Percentiles rank a stretch among this genome's conserved stretches.
Conservation (phyloP, 345 rosid genomes). For the Abelmoschus esculentus region DNA sequence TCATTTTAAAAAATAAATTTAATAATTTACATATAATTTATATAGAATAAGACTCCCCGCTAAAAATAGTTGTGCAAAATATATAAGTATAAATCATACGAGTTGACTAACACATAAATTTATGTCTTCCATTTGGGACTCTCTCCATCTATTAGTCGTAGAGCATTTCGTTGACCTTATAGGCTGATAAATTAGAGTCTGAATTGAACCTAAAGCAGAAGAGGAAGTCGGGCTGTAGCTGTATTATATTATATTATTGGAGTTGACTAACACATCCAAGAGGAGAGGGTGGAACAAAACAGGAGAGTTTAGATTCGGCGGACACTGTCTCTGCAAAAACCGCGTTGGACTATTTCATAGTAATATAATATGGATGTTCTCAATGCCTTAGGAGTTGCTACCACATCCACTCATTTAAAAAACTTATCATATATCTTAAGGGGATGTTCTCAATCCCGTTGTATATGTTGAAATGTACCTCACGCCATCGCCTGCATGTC, state of each 20-base stretch:
- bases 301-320: neutral
- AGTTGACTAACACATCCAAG: neutral
- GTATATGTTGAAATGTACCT: neutral
- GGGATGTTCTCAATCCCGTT: no score
- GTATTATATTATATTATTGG: neutral
- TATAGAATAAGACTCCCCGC: no score
- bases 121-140: neutral
- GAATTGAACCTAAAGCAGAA: neutral
- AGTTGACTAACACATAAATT: no score
- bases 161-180: neutral
- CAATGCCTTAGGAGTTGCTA: neutral
- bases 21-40: no score
- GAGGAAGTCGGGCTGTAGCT: neutral
- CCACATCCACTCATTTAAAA: neutral
- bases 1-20: no score
- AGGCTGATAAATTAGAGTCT: neutral
- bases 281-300: neutral
- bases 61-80: no score
- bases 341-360: neutral
- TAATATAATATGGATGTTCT: neutral
- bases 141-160: neutral
- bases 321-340: neutral
- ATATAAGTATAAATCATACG: no score
- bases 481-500: constrained; percentile 11
- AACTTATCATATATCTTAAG: no score